These are phyloP conservation scores for Carpinus fangiana DNA, from an alignment of 306 rosid genomes.

Conservation along the genomic window DNA sequence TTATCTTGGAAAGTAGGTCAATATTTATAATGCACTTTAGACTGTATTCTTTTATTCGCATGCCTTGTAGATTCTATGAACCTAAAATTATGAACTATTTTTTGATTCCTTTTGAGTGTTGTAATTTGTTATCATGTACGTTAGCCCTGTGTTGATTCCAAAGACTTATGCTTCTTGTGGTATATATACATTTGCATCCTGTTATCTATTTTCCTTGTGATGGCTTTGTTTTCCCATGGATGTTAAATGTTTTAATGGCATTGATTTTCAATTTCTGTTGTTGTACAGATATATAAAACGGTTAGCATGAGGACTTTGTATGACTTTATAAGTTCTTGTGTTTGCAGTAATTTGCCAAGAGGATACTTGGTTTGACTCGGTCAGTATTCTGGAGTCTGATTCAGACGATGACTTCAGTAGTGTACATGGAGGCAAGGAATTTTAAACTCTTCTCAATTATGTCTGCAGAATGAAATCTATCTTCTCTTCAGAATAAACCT, in stretches of 20 bases:
- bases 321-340: conserved; percentile 16
- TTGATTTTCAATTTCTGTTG: not conserved
- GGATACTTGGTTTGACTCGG: conserved; percentile 80
- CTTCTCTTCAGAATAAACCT: not conserved
- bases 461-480: conserved; percentile 1
- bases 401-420: conserved; percentile 85
- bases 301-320: not conserved
- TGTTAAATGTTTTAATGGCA: not conserved
- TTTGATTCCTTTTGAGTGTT: not conserved
- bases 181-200: not conserved
- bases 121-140: not conserved
- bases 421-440: conserved; percentile 69
- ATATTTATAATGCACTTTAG: not conserved
- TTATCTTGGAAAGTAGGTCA: not conserved
- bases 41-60: not conserved
- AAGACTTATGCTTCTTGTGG: not conserved
- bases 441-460: conserved; percentile 3
- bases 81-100: not conserved
- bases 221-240: not conserved
- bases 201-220: not conserved
- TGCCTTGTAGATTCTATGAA: conserved; percentile 1
- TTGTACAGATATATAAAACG: not conserved
- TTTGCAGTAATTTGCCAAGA: conserved; percentile 69
- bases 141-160: not conserved
- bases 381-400: conserved; percentile 80